phyloP scores from a whole-genome alignment of 257 asterid genomes.

The Lithospermum erythrorhizon region DNA sequence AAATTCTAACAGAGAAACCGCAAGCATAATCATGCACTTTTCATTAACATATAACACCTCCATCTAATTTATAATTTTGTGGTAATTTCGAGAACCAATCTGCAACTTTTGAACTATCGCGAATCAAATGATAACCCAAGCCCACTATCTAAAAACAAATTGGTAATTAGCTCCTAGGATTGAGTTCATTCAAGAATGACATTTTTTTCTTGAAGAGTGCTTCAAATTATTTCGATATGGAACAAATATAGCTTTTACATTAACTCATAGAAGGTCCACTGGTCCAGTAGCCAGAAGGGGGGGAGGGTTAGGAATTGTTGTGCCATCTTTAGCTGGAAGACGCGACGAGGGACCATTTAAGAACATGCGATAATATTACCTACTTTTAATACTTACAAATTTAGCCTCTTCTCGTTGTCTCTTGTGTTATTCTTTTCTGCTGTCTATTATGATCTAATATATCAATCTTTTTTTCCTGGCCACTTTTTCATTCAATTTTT shows the following conservation, averaged over 20 bases:
- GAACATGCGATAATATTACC: neutral
- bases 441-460: constrained; percentile 12
- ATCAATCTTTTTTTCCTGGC: neutral
- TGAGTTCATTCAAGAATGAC: no score
- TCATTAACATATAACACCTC: no score
- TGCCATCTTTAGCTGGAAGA: constrained; percentile 3
- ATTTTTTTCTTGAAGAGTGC: neutral
- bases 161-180: no score
- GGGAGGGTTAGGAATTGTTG: neutral
- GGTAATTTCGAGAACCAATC: no score
- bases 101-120: no score
- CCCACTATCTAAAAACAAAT: no score
- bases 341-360: constrained; percentile 15
- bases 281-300: no score
- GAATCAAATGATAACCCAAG: no score
- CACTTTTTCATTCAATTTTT: neutral
- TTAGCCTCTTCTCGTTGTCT: constrained; percentile 19
- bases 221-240: neutral
- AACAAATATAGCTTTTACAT: constrained; percentile 19
- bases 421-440: constrained; percentile 20
- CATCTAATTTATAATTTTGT: no score
- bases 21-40: no score
- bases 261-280: neutral
- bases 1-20: no score
- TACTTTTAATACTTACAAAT: constrained; percentile 4